Evolutionary conservation across 345 rosid genomes (phyloP).

Genomic region (Odontarrhena argentea): DNA sequence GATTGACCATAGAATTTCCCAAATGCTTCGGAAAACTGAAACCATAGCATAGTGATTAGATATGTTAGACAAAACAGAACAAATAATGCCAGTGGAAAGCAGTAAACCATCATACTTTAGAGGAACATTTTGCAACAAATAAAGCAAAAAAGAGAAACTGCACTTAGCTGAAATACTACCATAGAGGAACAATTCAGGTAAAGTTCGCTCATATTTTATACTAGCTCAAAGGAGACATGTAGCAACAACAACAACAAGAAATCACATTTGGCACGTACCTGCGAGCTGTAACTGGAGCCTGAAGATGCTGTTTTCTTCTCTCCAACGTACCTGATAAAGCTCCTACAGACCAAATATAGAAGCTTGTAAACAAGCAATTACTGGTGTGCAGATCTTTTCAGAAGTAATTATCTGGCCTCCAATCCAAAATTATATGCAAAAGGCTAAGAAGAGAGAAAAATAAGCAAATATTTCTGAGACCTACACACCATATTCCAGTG

Average conservation of each 20-base stretch:
- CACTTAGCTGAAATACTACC: background rate
- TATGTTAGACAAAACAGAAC: conserved; percentile 1
- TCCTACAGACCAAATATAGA: conserved; percentile 53
- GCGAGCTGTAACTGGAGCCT: conserved; percentile 77
- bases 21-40: conserved; percentile 91
- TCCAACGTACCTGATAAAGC: conserved; percentile 77
- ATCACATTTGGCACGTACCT: conserved; percentile 48
- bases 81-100: background rate
- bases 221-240: conserved; percentile 1
- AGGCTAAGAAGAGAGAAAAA: conserved; percentile 6
- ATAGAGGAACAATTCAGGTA: conserved; percentile 4
- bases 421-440: background rate
- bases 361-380: conserved; percentile 8
- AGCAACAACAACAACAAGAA: conserved; percentile 6
- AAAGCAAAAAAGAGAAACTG: background rate
- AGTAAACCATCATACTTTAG: background rate
- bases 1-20: conserved; percentile 92
- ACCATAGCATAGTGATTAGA: conserved; percentile 14
- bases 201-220: conserved; percentile 3
- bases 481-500: conserved; percentile 83
- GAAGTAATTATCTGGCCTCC: background rate
- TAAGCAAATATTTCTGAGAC: conserved; percentile 15
- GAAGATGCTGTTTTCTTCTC: conserved; percentile 73
- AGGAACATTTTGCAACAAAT: too few relatives aligned
- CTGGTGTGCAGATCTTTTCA: background rate